Conservation (phyloP, 345 rosid genomes). For the Moringa oleifera region DNA sequence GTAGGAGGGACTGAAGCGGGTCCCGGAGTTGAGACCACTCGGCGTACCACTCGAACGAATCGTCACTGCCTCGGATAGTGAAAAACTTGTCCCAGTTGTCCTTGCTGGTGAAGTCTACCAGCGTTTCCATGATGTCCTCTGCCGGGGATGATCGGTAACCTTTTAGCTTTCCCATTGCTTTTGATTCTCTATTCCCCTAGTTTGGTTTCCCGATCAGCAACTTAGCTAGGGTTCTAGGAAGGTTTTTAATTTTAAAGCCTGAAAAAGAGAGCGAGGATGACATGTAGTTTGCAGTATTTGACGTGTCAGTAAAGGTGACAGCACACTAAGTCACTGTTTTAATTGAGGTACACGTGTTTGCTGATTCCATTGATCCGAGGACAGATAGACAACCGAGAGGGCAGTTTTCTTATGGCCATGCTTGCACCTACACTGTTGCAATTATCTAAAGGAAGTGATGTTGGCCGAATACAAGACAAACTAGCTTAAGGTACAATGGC, state of each 20-base stretch:
- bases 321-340: too few relatives aligned
- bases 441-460: conserved; percentile 46
- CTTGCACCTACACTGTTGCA: conserved; percentile 73
- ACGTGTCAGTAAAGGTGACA: too few relatives aligned
- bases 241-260: not conserved
- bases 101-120: conserved; percentile 91
- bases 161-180: conserved; percentile 58
- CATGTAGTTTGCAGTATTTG: too few relatives aligned
- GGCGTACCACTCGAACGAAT: conserved; percentile 96
- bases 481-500: conserved; percentile 11
- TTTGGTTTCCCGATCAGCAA: not conserved
- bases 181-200: not conserved
- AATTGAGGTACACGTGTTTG: conserved; percentile 74
- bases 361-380: conserved; percentile 49
- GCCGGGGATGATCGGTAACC: conserved; percentile 26
- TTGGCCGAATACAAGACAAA: conserved; percentile 30
- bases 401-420: conserved; percentile 75
- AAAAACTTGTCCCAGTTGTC: conserved; percentile 97
- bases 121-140: conserved; percentile 48
- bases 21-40: conserved; percentile 83
- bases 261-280: too few relatives aligned
- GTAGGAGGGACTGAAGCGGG: conserved; percentile 54
- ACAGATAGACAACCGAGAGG: conserved; percentile 34
- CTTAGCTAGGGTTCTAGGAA: conserved; percentile 2
- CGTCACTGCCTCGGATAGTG: conserved; percentile 68